A percentile compares a stretch with the other conserved stretches of the same genome.
phyloP scores from a whole-genome alignment of 129 eudicot species.

The Flaveria linearis region DNA sequence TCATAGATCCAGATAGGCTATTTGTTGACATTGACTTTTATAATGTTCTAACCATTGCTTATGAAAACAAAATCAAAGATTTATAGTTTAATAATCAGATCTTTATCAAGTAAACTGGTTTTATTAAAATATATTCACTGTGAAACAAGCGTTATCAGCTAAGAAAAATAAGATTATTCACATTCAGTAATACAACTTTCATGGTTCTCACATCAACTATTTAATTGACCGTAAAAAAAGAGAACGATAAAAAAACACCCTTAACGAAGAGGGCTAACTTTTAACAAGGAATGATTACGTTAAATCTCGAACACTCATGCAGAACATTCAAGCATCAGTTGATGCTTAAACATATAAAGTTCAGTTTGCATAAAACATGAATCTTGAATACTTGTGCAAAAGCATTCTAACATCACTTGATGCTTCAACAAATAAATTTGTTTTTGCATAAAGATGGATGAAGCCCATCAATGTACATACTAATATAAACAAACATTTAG shows the following conservation, averaged over 20 bases:
- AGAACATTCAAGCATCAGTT: slow-evolving; percentile 10
- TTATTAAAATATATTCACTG: background rate
- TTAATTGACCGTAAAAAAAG: background rate
- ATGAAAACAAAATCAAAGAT: slow-evolving; percentile 8
- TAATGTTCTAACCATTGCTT: slow-evolving; percentile 22
- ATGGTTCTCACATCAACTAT: too few species aligned
- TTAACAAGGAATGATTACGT: background rate
- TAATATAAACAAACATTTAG: background rate
- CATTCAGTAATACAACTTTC: background rate
- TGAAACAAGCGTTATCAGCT: background rate
- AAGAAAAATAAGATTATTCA: background rate
- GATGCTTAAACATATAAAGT: background rate
- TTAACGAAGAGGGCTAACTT: background rate
- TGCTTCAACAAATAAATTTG: too few species aligned
- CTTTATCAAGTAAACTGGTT: background rate
- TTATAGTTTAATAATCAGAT: background rate
- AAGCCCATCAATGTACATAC: background rate
- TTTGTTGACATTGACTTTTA: slow-evolving; percentile 29
- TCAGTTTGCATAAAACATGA: too few species aligned
- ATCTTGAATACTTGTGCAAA: too few species aligned
- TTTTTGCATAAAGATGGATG: background rate
- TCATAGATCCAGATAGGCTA: too few species aligned
- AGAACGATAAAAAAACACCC: background rate
- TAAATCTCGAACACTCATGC: slow-evolving; percentile 14
- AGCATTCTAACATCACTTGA: too few species aligned